Conservation (phyloP, 2,329 filamentous ascomycete genomes). For the Trichoderma pleuroti region DNA sequence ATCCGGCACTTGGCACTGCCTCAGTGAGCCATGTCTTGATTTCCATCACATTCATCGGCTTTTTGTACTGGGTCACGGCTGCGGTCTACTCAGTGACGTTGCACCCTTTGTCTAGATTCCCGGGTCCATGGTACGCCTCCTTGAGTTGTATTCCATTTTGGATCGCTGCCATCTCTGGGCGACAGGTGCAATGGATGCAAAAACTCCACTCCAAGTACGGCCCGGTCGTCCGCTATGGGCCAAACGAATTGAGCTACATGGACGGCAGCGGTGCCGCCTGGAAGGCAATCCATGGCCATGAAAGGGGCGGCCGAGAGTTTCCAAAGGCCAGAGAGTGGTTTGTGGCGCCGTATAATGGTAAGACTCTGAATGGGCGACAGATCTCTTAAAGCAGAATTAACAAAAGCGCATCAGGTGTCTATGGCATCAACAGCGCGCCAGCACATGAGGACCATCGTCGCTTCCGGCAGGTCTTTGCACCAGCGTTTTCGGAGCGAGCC, state of each 20-base stretch:
- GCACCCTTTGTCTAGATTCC: background rate
- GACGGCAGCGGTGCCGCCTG: background rate
- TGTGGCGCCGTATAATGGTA: background rate
- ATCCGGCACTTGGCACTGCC: background rate
- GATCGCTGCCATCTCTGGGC: background rate
- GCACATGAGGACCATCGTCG: background rate
- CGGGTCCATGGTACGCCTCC: background rate
- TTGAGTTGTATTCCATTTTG: background rate
- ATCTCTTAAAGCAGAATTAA: background rate
- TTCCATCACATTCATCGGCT: background rate
- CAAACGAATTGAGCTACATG: background rate
- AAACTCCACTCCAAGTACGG: background rate
- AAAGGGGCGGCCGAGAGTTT: background rate
- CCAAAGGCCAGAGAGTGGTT: background rate
- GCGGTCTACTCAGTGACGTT: background rate
- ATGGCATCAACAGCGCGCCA: background rate
- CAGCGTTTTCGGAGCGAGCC: background rate
- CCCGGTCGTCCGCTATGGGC: background rate
- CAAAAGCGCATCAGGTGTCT: background rate
- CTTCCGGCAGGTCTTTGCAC: background rate
- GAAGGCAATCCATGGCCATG: background rate
- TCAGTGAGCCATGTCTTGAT: background rate
- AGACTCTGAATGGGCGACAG: background rate
- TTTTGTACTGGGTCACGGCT: background rate
- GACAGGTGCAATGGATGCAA: background rate